phyloP scores from a whole-genome alignment of 345 rosid species.

The Eucalyptus rudis region DNA sequence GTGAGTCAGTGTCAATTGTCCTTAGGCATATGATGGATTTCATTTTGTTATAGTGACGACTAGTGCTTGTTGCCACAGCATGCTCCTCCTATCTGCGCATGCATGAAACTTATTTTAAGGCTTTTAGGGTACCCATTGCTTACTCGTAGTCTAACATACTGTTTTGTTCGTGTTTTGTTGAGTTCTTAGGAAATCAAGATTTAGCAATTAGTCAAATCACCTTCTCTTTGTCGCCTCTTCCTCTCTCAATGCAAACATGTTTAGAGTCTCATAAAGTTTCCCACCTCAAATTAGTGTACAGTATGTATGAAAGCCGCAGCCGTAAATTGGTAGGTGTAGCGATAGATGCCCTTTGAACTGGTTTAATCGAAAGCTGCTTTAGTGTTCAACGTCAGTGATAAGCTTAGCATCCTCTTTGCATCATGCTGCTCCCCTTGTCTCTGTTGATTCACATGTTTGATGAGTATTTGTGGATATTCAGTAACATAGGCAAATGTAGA shows the following conservation, averaged over 20 bases:
- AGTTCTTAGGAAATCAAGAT: neutral
- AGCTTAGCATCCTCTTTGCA: neutral
- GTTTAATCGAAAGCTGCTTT: neutral
- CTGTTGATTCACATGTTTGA: neutral
- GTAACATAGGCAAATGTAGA: neutral
- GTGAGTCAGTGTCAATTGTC: neutral
- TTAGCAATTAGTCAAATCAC: neutral
- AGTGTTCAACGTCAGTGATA: neutral
- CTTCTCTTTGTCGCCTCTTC: neutral
- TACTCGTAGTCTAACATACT: too few relatives aligned
- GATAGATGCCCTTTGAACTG: neutral
- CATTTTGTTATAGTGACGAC: too few relatives aligned
- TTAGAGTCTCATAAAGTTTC: neutral
- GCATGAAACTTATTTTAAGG: neutral
- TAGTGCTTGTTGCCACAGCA: too few relatives aligned
- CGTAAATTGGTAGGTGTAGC: neutral
- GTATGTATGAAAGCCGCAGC: neutral
- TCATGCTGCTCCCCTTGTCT: neutral
- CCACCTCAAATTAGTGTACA: neutral
- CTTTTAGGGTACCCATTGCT: too few relatives aligned
- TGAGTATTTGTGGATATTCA: neutral
- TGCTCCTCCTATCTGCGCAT: too few relatives aligned
- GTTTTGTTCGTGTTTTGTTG: slow-evolving; percentile 15
- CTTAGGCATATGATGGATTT: neutral
- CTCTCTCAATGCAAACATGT: neutral